phyloP scores from a whole-genome alignment of 768 basidiomycete genomes.

The Russula lepida region DNA sequence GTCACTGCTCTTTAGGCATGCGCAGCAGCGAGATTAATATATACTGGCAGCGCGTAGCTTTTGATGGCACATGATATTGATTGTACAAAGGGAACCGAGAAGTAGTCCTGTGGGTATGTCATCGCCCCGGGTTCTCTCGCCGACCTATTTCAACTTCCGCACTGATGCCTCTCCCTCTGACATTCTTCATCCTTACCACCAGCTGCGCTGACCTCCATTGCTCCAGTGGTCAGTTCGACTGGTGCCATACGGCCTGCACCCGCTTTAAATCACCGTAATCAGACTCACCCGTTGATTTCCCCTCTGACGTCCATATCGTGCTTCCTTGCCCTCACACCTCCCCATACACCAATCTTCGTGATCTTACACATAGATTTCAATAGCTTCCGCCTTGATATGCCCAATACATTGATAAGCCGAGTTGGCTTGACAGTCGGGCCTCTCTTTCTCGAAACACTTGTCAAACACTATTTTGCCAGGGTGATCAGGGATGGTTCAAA shows the following conservation, averaged over 20 bases:
- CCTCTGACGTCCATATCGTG: neutral
- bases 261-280: neutral
- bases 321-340: neutral
- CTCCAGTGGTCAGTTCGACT: neutral
- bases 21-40: too few relatives aligned
- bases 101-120: too few relatives aligned
- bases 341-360: neutral
- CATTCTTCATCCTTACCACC: neutral
- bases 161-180: neutral
- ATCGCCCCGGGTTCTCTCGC: too few relatives aligned
- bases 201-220: neutral
- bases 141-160: neutral
- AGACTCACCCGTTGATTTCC: neutral
- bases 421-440: constrained; percentile 63
- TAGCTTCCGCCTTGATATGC: constrained; percentile 4
- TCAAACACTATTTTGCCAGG: constrained; percentile 78
- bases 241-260: neutral
- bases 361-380: neutral
- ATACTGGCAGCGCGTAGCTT: too few relatives aligned
- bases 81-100: too few relatives aligned
- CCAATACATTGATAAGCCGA: constrained; percentile 52
- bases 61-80: too few relatives aligned
- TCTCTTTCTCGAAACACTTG: constrained; percentile 63
- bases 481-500: constrained; percentile 23
- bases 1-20: too few relatives aligned